These are phyloP conservation scores for Phytopythium montanum DNA, from an alignment of 352 stramenopile species.

Conservation along the genomic window DNA sequence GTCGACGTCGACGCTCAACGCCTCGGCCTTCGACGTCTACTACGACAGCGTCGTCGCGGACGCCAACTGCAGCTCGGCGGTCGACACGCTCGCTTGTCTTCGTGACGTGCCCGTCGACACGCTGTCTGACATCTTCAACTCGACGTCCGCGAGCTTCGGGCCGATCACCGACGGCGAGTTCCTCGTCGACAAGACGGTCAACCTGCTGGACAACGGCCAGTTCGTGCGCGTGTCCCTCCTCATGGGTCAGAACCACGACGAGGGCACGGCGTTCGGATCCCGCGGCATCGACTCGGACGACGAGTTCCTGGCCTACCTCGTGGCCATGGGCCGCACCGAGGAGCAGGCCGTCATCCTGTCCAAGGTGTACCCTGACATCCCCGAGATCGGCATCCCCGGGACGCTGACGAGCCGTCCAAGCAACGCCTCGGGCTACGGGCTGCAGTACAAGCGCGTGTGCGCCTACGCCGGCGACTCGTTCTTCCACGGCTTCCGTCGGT, in stretches of 20 bases:
- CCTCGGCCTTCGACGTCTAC: slow-evolving; percentile 20
- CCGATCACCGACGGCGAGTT: slow-evolving; percentile 29
- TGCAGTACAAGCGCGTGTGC: too few relatives aligned
- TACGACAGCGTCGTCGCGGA: slow-evolving; percentile 21
- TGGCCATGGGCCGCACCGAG: slow-evolving; percentile 13
- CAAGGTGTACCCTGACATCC: slow-evolving; percentile 20
- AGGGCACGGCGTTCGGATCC: slow-evolving; percentile 25
- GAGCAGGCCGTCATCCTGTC: slow-evolving; percentile 16
- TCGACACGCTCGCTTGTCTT: slow-evolving; percentile 21
- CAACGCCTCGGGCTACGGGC: slow-evolving; percentile 6
- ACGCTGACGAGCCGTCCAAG: slow-evolving; percentile 1
- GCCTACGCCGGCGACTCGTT: too few relatives aligned
- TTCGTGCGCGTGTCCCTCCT: slow-evolving; percentile 29
- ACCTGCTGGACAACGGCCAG: slow-evolving; percentile 18
- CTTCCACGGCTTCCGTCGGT: slow-evolving; percentile 16
- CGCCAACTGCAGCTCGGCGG: slow-evolving; percentile 20
- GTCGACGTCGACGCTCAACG: slow-evolving; percentile 12
- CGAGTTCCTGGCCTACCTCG: slow-evolving; percentile 21
- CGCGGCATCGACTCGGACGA: slow-evolving; percentile 20
- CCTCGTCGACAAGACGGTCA: slow-evolving; percentile 14
- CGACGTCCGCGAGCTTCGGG: slow-evolving; percentile 12
- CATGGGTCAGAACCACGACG: slow-evolving; percentile 23
- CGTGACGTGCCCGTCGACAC: slow-evolving; percentile 20
- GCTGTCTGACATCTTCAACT: slow-evolving; percentile 20
- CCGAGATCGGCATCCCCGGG: too few relatives aligned